Base-by-base conservation (phyloP, 2,329 filamentous ascomycete genomes). In the Seiridium cupressi region DNA sequence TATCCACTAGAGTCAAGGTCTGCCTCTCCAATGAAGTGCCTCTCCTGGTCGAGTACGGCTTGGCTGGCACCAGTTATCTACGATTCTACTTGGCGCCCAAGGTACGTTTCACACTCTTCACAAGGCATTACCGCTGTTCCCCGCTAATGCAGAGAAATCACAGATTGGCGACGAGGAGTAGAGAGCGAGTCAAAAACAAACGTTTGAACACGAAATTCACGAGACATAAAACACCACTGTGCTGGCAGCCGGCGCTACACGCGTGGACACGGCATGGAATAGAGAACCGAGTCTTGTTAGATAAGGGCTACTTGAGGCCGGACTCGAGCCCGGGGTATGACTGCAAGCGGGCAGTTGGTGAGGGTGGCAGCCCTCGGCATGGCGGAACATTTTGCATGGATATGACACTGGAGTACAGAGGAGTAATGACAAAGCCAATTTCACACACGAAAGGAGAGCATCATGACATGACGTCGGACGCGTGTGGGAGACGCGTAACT, bases 71-170 rank as follows among this genome's bases (percentile, higher is more conserved):
- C 81, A 95, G 92, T 77, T 95, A 95, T 77, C 79, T 99, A 78
- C 88, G 94, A 72, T 99, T 98, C 86, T 99, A 98, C 80, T 87
- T 99, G 69, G 95, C 95, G 66, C 95, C 95, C 66, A 99, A 99
- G 93, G 95, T 95, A 79, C 62, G 84, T 73, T 47, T 34, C 49
- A 13, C 32, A 10, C 32, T 32, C 31, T 35, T 35, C 5, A 35
- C 4, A 4, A 36, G 11, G 9, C 26, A 36, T 3, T 51, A 18
- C n/a, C 2, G 1, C 9, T 13, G 4, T 9, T 8, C 5, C 7
- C 5, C 5, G 38, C 44, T 49, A 47, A 34, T 40, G 6, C 36
- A 26, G 36, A n/a, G 38, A 51, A 1, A 36, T 9, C 32, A 32
- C 38, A 59, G 58, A 60, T 60, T 55, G 58, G 53, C 31, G 51